Evolutionary conservation across 2,329 filamentous ascomycete genomes (phyloP).

Genomic region (Colletotrichum musae): DNA sequence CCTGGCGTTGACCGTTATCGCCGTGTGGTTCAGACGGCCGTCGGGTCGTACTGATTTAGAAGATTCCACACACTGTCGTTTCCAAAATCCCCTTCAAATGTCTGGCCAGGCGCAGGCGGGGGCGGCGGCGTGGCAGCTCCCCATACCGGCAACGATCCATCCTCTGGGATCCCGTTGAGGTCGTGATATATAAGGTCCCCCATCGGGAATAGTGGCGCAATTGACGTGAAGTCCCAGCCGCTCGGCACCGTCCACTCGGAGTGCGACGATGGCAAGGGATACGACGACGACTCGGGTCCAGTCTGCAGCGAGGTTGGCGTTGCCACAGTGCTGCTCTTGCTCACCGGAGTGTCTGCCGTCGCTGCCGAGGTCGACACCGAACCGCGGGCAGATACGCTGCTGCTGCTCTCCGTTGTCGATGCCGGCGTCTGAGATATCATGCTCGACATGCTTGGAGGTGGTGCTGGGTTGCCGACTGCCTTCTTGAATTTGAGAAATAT

Average conservation of each 20-base stretch:
- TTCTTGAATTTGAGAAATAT: conserved; percentile 69
- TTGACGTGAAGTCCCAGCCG: conserved; percentile 63
- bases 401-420: conserved; percentile 40
- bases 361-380: conserved; percentile 38
- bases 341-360: conserved; percentile 39
- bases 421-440: conserved; percentile 36
- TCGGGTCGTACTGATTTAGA: conserved; percentile 63
- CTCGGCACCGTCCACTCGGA: conserved; percentile 57
- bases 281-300: conserved; percentile 46
- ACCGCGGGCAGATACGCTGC: conserved; percentile 35
- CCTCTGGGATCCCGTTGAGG: conserved; percentile 59
- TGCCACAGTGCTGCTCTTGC: conserved; percentile 38
- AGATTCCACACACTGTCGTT: conserved; percentile 70
- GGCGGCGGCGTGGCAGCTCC: conserved; percentile 40
- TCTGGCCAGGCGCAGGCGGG: conserved; percentile 52
- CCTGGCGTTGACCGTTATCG: no score
- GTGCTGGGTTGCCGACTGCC: conserved; percentile 55
- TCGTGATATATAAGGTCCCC: conserved; percentile 72
- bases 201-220: conserved; percentile 71
- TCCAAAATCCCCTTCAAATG: conserved; percentile 68
- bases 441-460: conserved; percentile 38
- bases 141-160: conserved; percentile 45
- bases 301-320: conserved; percentile 40
- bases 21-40: conserved; percentile 18
- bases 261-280: conserved; percentile 33